These are phyloP conservation scores for Licmophora abbreviata DNA, from an alignment of 108 stramenopile species.

Conservation along the genomic window DNA sequence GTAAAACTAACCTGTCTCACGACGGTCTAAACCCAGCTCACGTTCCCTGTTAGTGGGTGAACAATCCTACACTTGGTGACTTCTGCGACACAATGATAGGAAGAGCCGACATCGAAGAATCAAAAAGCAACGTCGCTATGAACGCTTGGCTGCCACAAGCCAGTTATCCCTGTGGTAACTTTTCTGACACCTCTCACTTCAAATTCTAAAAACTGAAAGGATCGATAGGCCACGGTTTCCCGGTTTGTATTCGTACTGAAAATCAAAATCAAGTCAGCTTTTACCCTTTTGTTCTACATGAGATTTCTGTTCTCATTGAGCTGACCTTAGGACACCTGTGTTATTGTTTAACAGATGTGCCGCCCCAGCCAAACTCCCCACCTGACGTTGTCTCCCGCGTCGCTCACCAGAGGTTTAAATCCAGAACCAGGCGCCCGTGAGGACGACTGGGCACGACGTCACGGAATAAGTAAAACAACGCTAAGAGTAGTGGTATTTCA, in stretches of 20 bases:
- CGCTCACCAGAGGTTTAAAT: conserved; percentile 60
- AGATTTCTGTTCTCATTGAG: conserved; percentile 96
- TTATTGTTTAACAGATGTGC: conserved; percentile 91
- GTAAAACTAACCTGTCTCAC: conserved; percentile 97
- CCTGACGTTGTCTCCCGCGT: conserved; percentile 92
- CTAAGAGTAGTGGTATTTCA: conserved; percentile 97
- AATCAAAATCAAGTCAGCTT: conserved; percentile 96
- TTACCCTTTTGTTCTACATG: conserved; percentile 90
- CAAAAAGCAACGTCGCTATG: conserved; percentile 88
- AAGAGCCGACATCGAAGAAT: conserved; percentile 94
- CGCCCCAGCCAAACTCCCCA: conserved; percentile 94
- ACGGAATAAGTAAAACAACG: conserved; percentile 95
- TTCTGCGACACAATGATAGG: conserved; percentile 95
- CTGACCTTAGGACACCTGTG: conserved; percentile 94
- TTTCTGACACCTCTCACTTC: conserved; percentile 97
- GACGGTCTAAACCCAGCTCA: conserved; percentile 98
- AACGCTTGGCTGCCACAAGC: conserved; percentile 59
- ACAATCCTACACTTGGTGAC: conserved; percentile 96
- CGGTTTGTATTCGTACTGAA: conserved; percentile 94
- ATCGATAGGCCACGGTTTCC: conserved; percentile 96
- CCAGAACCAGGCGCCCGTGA: conserved; percentile 77
- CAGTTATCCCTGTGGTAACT: conserved; percentile 83
- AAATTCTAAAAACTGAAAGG: conserved; percentile 93
- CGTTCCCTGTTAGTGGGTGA: too few species aligned
- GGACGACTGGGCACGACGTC: conserved; percentile 75